Conservation (phyloP, 1,139 yeast species). For the Saccharomyces hybrid region DNA sequence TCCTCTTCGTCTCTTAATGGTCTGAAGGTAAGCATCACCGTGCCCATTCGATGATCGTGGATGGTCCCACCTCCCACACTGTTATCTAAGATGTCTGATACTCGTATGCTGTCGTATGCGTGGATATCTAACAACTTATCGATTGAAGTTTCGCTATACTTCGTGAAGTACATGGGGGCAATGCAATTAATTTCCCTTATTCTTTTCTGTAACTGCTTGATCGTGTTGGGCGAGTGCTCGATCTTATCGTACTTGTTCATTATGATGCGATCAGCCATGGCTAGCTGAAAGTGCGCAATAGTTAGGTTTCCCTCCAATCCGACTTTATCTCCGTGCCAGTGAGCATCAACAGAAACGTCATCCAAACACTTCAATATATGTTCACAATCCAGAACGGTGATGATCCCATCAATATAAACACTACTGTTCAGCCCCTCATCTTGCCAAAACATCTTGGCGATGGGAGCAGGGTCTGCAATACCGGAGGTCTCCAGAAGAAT, state of each 20-base stretch:
- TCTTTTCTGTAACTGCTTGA: conserved; percentile 32
- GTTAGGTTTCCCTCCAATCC: conserved; percentile 46
- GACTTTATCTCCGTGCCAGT: conserved; percentile 47
- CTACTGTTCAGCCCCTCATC: conserved; percentile 81
- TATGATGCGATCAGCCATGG: conserved; percentile 75
- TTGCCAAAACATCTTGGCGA: conserved; percentile 94
- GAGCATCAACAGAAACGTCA: conserved; percentile 55
- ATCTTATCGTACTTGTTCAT: conserved; percentile 67
- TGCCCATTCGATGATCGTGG: conserved; percentile 50
- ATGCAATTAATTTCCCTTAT: conserved; percentile 55
- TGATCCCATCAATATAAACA: conserved; percentile 84
- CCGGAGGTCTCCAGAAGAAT: conserved; percentile 92
- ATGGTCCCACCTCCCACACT: conserved; percentile 16
- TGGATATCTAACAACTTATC: conserved; percentile 64
- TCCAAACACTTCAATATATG: conserved; percentile 61
- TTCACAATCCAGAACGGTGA: conserved; percentile 81
- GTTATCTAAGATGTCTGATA: conserved; percentile 26
- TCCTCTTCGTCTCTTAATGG: conserved; percentile 17
- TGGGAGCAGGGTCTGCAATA: conserved; percentile 96
- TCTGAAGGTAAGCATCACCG: conserved; percentile 25
- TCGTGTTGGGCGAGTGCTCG: conserved; percentile 26
- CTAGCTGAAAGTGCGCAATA: conserved; percentile 84
- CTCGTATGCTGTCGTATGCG: conserved; percentile 56
- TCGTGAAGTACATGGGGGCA: conserved; percentile 61
- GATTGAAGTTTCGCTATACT: conserved; percentile 63